Evolutionary conservation across 257 asterid genomes (phyloP).

Genomic region (Penstemon eatonii): DNA sequence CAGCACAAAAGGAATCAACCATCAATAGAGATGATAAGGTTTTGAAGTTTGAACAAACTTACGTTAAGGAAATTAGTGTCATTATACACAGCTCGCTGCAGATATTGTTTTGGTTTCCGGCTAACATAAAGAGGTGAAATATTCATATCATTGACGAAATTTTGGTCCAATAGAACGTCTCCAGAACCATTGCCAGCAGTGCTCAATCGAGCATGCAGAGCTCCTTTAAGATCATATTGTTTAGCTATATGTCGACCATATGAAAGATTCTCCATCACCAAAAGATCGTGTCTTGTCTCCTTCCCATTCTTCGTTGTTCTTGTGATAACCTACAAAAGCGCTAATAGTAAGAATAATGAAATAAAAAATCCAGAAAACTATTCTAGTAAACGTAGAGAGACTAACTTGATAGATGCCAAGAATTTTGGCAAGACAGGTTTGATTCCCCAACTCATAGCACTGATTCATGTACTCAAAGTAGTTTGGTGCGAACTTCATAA

Average conservation of each 20-base stretch:
- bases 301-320: slow-evolving; percentile 59
- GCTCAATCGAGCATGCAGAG: slow-evolving; percentile 69
- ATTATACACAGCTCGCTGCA: slow-evolving; percentile 94
- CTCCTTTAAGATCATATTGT: slow-evolving; percentile 92
- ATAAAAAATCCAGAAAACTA: neutral
- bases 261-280: slow-evolving; percentile 96
- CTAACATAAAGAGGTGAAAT: slow-evolving; percentile 81
- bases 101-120: slow-evolving; percentile 64
- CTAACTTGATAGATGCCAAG: slow-evolving; percentile 89
- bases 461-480: slow-evolving; percentile 77
- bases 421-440: slow-evolving; percentile 91
- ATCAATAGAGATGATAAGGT: neutral
- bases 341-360: slow-evolving; percentile 5
- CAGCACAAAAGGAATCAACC: neutral
- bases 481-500: slow-evolving; percentile 64
- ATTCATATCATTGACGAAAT: slow-evolving; percentile 86
- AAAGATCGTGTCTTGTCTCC: slow-evolving; percentile 72
- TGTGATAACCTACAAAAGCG: slow-evolving; percentile 47
- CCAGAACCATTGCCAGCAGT: slow-evolving; percentile 55
- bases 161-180: slow-evolving; percentile 88
- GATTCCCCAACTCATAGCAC: slow-evolving; percentile 69
- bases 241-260: slow-evolving; percentile 63
- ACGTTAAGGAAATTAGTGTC: slow-evolving; percentile 85
- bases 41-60: slow-evolving; percentile 30
- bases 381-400: neutral